Percentiles rank a stretch among this genome's conserved stretches.
These are phyloP conservation scores for Leccinum huronense DNA, from an alignment of 1,284 basidiomycete genomes.

Conservation along the genomic window DNA sequence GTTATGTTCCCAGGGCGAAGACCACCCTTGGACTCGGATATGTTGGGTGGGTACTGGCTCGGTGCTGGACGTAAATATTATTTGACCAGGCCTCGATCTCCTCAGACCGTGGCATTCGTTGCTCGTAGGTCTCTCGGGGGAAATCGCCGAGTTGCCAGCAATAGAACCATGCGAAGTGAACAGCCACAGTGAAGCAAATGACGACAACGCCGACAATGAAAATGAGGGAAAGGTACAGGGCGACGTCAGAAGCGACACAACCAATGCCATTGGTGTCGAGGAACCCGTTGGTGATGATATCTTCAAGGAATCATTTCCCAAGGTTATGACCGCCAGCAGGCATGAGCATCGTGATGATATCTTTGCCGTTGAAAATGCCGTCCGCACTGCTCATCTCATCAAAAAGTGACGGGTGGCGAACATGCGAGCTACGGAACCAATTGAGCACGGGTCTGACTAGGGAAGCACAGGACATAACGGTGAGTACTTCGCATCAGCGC, in stretches of 20 bases:
- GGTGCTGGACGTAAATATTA: slow-evolving; percentile 97
- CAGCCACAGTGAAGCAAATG: slow-evolving; percentile 96
- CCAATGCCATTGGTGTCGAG: slow-evolving; percentile 94
- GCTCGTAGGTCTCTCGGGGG: slow-evolving; percentile 88
- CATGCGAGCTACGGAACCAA: slow-evolving; percentile 78
- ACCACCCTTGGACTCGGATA: slow-evolving; percentile 57
- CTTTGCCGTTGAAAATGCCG: slow-evolving; percentile 76
- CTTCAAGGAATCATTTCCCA: slow-evolving; percentile 76
- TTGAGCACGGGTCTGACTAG: slow-evolving; percentile 50
- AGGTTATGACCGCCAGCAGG: slow-evolving; percentile 64
- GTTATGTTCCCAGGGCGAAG: slow-evolving; percentile 52
- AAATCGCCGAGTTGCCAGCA: slow-evolving; percentile 94
- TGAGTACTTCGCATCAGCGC: no score
- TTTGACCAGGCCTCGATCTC: slow-evolving; percentile 97
- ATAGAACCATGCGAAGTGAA: slow-evolving; percentile 97
- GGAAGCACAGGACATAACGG: no score
- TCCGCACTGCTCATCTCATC: slow-evolving; percentile 72
- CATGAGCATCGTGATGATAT: slow-evolving; percentile 81
- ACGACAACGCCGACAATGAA: slow-evolving; percentile 97
- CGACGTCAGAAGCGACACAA: slow-evolving; percentile 92
- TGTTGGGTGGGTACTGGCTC: slow-evolving; percentile 87
- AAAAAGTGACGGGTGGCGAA: slow-evolving; percentile 81
- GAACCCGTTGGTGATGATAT: slow-evolving; percentile 86
- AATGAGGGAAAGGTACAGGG: slow-evolving; percentile 92
- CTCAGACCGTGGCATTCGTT: slow-evolving; percentile 87